phyloP scores from a whole-genome alignment of 2,329 filamentous ascomycete genomes.

The Alternaria atra region DNA sequence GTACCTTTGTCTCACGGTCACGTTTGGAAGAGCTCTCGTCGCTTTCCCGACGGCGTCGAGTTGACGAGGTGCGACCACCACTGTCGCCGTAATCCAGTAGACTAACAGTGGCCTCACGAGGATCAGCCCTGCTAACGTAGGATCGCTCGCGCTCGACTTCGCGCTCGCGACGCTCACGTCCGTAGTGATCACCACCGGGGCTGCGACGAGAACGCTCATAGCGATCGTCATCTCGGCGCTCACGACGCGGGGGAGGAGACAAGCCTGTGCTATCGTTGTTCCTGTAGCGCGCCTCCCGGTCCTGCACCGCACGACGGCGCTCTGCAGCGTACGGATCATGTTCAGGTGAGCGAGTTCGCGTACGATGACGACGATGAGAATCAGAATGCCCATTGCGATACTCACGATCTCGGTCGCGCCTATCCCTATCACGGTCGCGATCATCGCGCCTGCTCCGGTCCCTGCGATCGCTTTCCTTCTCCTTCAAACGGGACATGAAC shows the following conservation, averaged over 20 bases:
- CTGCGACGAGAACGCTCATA: conserved; percentile 66
- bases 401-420: conserved; percentile 52
- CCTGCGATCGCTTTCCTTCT: conserved; percentile 78
- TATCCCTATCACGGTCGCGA: conserved; percentile 57
- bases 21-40: conserved; percentile 62
- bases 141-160: conserved; percentile 90
- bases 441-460: conserved; percentile 50
- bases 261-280: conserved; percentile 76
- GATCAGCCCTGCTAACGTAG: conserved; percentile 80
- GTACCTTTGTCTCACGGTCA: conserved; percentile 56
- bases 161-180: conserved; percentile 84
- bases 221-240: conserved; percentile 51
- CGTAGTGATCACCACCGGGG: conserved; percentile 71
- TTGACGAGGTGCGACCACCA: conserved; percentile 60
- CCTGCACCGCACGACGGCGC: conserved; percentile 89
- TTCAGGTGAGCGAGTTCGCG: conserved; percentile 88
- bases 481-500: conserved; percentile 85
- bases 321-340: conserved; percentile 95
- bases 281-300: conserved; percentile 91
- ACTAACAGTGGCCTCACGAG: conserved; percentile 76
- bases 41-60: conserved; percentile 76
- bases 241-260: conserved; percentile 60
- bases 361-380: conserved; percentile 56
- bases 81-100: conserved; percentile 90
- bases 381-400: conserved; percentile 53